Conservation (phyloP, 352 stramenopile genomes). For the Phytophthora syringae region DNA sequence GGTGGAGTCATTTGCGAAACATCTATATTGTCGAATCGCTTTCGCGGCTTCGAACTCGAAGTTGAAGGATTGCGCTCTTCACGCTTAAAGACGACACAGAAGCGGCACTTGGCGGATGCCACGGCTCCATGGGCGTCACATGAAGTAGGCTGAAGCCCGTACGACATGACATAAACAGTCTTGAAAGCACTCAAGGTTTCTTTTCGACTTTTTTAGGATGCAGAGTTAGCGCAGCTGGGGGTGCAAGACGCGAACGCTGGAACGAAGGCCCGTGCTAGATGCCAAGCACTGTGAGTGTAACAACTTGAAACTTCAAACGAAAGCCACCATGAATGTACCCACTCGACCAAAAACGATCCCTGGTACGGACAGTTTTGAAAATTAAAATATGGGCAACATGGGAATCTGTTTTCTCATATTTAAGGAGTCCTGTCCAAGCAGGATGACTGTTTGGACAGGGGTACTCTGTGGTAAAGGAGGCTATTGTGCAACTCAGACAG, state of each 20-base stretch:
- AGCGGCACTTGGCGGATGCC: background rate
- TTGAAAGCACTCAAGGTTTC: background rate
- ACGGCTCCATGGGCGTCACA: background rate
- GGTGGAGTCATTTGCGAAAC: too few species aligned
- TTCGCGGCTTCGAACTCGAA: background rate
- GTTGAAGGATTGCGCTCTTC: background rate
- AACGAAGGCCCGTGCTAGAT: background rate
- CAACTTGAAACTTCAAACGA: background rate
- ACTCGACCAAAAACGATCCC: background rate
- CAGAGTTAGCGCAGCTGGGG: background rate
- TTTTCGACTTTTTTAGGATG: background rate
- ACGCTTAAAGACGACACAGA: background rate
- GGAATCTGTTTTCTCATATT: background rate
- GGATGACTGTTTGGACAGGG: too few species aligned
- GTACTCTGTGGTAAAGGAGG: too few species aligned
- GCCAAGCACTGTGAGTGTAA: background rate
- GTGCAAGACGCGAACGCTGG: background rate
- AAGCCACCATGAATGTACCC: background rate
- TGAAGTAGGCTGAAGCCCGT: background rate
- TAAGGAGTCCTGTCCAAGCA: background rate
- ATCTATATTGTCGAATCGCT: background rate
- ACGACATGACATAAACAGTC: background rate
- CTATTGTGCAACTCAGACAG: too few species aligned
- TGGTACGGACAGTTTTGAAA: background rate
- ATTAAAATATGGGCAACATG: background rate